These are phyloP conservation scores for Claviceps sp. DNA, from an alignment of 2,329 filamentous ascomycete species.

Conservation along the genomic window DNA sequence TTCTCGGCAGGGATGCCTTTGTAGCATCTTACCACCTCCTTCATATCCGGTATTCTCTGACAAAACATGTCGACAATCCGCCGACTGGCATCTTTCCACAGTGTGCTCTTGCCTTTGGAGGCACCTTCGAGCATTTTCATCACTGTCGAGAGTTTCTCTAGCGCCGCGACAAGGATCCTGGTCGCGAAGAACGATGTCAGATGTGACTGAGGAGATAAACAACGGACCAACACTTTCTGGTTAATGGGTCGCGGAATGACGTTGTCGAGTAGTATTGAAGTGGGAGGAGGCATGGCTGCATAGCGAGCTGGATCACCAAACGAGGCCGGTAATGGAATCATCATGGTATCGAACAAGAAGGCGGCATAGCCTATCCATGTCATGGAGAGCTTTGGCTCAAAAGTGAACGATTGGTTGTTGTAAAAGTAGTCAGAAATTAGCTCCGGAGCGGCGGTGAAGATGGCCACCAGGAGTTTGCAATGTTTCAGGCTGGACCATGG, in stretches of 20 bases:
- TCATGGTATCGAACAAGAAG: constrained; percentile 70
- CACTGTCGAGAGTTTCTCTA: constrained; percentile 61
- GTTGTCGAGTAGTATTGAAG: constrained; percentile 68
- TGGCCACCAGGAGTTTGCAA: constrained; percentile 64
- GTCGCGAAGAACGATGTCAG: constrained; percentile 76
- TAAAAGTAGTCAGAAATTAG: constrained; percentile 79
- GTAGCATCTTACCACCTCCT: constrained; percentile 64
- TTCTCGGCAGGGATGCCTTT: constrained; percentile 55
- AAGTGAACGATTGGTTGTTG: constrained; percentile 64
- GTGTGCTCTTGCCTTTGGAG: constrained; percentile 19
- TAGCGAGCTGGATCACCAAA: constrained; percentile 56
- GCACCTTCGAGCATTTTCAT: constrained; percentile 45
- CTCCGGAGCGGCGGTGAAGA: constrained; percentile 74
- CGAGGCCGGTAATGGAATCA: constrained; percentile 55
- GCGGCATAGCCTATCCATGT: constrained; percentile 93
- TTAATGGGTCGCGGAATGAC: constrained; percentile 73
- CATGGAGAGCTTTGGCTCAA: constrained; percentile 82
- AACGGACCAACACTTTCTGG: constrained; percentile 65
- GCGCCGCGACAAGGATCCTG: constrained; percentile 62
- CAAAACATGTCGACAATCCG: constrained; percentile 63
- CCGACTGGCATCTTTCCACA: constrained; percentile 58
- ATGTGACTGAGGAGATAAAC: constrained; percentile 62
- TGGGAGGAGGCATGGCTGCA: constrained; percentile 58
- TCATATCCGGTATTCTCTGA: constrained; percentile 66
- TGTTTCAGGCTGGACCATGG: constrained; percentile 75